A percentile compares a stretch with the other conserved stretches of the same genome.
These are phyloP conservation scores for Pseudohyphozyma bogoriensis DNA, from an alignment of 768 basidiomycete species.

Conservation along the genomic window DNA sequence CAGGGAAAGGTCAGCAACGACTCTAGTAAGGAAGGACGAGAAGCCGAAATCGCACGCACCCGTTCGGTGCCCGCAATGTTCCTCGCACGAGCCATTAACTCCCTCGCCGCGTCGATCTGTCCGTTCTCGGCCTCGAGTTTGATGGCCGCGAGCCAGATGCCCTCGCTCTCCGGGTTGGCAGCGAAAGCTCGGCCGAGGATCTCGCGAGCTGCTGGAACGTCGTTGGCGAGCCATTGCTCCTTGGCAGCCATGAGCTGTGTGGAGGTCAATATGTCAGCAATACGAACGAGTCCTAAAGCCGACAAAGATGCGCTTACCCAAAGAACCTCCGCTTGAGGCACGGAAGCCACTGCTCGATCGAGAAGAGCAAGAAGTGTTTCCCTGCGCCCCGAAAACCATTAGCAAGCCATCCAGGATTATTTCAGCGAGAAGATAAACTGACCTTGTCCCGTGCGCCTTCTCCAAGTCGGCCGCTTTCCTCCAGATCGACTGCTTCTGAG, in stretches of 20 bases:
- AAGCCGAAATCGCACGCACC: conserved; percentile 45
- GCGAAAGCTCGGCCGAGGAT: conserved; percentile 83
- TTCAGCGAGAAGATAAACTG: conserved; percentile 29
- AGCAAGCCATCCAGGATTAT: background rate
- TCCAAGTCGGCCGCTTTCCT: conserved; percentile 84
- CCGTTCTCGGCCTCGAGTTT: conserved; percentile 95
- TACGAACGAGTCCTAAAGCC: background rate
- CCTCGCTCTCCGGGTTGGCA: conserved; percentile 91
- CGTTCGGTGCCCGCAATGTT: conserved; percentile 84
- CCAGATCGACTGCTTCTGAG: conserved; percentile 78
- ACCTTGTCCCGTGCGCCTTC: conserved; percentile 78
- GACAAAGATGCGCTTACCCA: conserved; percentile 46
- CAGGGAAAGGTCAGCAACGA: conserved; percentile 6
- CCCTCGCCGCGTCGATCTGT: conserved; percentile 71
- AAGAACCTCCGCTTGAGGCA: conserved; percentile 87
- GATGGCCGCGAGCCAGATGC: conserved; percentile 94
- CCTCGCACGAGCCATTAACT: conserved; percentile 76
- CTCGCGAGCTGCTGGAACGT: conserved; percentile 80
- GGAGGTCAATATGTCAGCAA: background rate
- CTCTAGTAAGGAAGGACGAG: background rate
- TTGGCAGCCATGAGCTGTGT: conserved; percentile 81
- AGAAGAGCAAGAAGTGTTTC: conserved; percentile 75
- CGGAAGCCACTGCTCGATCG: conserved; percentile 70
- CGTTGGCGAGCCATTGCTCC: conserved; percentile 84
- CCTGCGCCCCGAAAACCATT: conserved; percentile 37